Evolutionary conservation across 2,329 filamentous ascomycete genomes (phyloP).

Genomic region (Diplodia intermedia): DNA sequence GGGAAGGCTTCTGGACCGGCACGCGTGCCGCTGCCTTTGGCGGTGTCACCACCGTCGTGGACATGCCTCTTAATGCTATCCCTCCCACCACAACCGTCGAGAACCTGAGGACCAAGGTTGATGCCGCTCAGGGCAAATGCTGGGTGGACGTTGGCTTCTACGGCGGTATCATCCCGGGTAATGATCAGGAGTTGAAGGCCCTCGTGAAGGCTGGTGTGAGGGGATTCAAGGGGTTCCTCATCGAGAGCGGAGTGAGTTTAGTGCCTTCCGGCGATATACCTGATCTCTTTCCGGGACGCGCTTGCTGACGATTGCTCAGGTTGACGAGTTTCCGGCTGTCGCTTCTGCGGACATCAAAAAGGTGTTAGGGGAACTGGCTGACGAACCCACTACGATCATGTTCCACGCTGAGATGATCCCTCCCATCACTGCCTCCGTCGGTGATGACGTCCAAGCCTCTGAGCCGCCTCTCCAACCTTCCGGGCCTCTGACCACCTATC

Average conservation of each 20-base stretch:
- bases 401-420: conserved; percentile 99
- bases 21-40: conserved; percentile 93
- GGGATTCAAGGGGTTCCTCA: conserved; percentile 97
- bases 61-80: conserved; percentile 98
- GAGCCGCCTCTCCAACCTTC: conserved; percentile 72
- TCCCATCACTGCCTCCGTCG: conserved; percentile 79
- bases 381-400: conserved; percentile 90
- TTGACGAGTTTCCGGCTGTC: conserved; percentile 96
- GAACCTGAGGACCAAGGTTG: conserved; percentile 83
- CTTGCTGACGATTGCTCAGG: conserved; percentile 57
- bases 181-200: conserved; percentile 76
- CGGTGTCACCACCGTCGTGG: conserved; percentile 93
- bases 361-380: conserved; percentile 80
- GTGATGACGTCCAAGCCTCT: conserved; percentile 75
- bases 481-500: conserved; percentile 78
- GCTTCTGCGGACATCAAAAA: conserved; percentile 77
- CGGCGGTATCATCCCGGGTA: conserved; percentile 91
- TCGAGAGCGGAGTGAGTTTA: conserved; percentile 87
- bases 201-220: conserved; percentile 85
- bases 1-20: conserved; percentile 97
- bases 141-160: conserved; percentile 99
- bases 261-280: background rate
- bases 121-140: conserved; percentile 83
- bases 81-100: conserved; percentile 90
- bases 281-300: background rate